phyloP scores from a whole-genome alignment of 495 filamentous ascomycete genomes.

The Penicillium nucicola region DNA sequence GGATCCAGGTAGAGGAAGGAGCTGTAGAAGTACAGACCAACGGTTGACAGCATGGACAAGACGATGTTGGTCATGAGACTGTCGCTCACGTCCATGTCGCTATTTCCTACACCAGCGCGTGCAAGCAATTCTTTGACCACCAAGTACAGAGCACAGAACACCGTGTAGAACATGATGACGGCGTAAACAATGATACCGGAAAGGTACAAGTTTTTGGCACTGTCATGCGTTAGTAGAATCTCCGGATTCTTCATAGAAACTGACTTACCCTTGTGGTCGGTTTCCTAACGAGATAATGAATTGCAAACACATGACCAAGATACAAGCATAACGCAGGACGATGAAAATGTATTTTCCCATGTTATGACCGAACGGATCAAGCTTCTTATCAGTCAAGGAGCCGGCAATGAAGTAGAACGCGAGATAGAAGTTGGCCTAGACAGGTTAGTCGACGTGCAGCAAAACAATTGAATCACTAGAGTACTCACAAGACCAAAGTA shows the following conservation, averaged over 20 bases:
- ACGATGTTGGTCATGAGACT: constrained; percentile 94
- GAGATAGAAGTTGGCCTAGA: constrained; percentile 91
- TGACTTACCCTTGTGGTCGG: constrained; percentile 78
- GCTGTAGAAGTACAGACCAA: constrained; percentile 95
- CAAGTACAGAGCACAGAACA: constrained; percentile 82
- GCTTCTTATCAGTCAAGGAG: constrained; percentile 72
- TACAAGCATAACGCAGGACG: constrained; percentile 77
- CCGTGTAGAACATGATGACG: constrained; percentile 95
- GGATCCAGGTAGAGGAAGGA: constrained; percentile 95
- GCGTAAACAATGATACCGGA: constrained; percentile 80
- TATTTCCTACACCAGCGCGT: constrained; percentile 35
- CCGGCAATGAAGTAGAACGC: constrained; percentile 98
- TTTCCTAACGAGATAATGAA: constrained; percentile 99
- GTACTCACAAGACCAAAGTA: constrained; percentile 80
- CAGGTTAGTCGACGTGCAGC: background rate
- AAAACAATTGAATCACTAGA: background rate
- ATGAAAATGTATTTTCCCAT: constrained; percentile 83
- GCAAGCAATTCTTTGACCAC: constrained; percentile 72
- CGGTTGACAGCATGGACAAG: constrained; percentile 80
- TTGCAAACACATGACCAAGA: constrained; percentile 86
- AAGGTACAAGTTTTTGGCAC: constrained; percentile 86
- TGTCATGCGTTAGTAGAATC: constrained; percentile 17
- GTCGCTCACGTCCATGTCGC: constrained; percentile 61
- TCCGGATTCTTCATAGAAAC: background rate
- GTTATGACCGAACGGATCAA: constrained; percentile 88